phyloP scores from a whole-genome alignment of 2,329 filamentous ascomycete species.

The Metarhizium album region DNA sequence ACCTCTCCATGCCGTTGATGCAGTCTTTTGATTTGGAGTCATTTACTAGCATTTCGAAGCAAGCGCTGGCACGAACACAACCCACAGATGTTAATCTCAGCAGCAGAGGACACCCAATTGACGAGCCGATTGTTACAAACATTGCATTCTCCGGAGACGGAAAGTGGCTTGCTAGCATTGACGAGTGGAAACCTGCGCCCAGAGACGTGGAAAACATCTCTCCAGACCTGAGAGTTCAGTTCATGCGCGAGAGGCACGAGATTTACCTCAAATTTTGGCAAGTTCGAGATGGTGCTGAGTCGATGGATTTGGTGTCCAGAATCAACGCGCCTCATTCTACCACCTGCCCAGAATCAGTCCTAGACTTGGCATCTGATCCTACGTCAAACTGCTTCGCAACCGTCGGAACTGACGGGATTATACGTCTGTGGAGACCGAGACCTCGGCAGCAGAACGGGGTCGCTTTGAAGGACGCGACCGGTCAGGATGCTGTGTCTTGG shows the following conservation, averaged over 20 bases:
- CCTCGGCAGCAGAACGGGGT: slow-evolving; percentile 58
- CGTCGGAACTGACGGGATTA: slow-evolving; percentile 66
- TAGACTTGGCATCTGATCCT: slow-evolving; percentile 65
- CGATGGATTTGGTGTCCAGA: slow-evolving; percentile 69
- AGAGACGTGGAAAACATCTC: slow-evolving; percentile 48
- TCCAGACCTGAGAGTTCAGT: slow-evolving; percentile 28
- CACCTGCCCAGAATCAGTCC: slow-evolving; percentile 44
- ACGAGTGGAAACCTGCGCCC: slow-evolving; percentile 73
- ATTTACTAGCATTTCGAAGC: slow-evolving; percentile 68
- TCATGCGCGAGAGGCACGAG: slow-evolving; percentile 49
- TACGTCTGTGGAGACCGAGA: slow-evolving; percentile 75
- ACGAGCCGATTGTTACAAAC: slow-evolving; percentile 67
- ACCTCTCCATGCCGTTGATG: slow-evolving; percentile 47
- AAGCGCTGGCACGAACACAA: slow-evolving; percentile 82
- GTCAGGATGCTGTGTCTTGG: slow-evolving; percentile 62
- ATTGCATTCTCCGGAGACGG: slow-evolving; percentile 72
- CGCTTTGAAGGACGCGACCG: slow-evolving; percentile 45
- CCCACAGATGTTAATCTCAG: slow-evolving; percentile 70
- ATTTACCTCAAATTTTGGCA: slow-evolving; percentile 88
- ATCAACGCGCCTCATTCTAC: slow-evolving; percentile 73
- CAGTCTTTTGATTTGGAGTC: slow-evolving; percentile 82
- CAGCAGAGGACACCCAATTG: slow-evolving; percentile 58
- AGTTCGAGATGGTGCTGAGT: slow-evolving; percentile 42
- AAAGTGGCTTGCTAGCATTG: slow-evolving; percentile 81
- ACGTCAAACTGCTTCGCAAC: slow-evolving; percentile 66